These are phyloP conservation scores for Yamadazyma friedrichii DNA, from an alignment of 1,139 yeast genomes.

Conservation along the genomic window DNA sequence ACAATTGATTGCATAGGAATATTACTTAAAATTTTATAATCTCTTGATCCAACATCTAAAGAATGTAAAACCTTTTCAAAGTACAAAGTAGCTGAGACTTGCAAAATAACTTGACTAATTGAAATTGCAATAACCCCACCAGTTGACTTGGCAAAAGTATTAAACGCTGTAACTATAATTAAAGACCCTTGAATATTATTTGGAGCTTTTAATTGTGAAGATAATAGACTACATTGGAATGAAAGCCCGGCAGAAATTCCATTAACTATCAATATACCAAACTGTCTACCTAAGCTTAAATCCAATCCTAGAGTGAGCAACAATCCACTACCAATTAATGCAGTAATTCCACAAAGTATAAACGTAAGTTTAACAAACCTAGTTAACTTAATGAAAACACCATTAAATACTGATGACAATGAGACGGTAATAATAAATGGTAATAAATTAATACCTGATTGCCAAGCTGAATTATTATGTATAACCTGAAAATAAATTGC, in stretches of 20 bases:
- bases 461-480: constrained; percentile 29
- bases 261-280: constrained; percentile 33
- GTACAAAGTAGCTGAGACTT: constrained; percentile 25
- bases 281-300: constrained; percentile 24
- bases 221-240: constrained; percentile 29
- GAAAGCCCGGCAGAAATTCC: constrained; percentile 32
- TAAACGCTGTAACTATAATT: constrained; percentile 35
- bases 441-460: constrained; percentile 38
- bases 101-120: constrained; percentile 34
- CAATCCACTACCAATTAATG: constrained; percentile 36
- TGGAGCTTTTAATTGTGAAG: constrained; percentile 36
- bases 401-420: constrained; percentile 26
- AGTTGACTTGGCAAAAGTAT: constrained; percentile 30
- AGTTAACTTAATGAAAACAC: constrained; percentile 30
- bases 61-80: constrained; percentile 16
- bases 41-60: constrained; percentile 14
- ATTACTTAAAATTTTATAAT: constrained; percentile 20
- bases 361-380: constrained; percentile 31
- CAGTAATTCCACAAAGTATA: constrained; percentile 25
- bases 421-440: constrained; percentile 37
- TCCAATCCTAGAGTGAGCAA: constrained; percentile 30
- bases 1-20: constrained; percentile 16
- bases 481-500: constrained; percentile 41
- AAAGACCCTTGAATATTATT: constrained; percentile 31
- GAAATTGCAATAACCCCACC: constrained; percentile 33